Percentiles rank a stretch among this genome's conserved stretches.
phyloP scores from a whole-genome alignment of 441 rosid genomes.

The Gossypium gossypioides region DNA sequence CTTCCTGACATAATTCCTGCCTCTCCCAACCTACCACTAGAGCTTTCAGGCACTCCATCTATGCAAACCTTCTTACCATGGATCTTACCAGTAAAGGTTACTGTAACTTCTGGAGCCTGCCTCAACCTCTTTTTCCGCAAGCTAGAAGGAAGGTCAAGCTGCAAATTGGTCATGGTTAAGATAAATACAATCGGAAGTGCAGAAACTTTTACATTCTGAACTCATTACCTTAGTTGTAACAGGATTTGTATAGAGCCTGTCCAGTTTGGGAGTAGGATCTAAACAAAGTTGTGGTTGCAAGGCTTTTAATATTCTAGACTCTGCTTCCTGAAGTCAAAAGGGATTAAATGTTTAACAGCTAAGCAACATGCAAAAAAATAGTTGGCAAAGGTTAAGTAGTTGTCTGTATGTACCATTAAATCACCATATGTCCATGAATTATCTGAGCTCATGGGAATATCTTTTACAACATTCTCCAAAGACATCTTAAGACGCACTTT shows the following conservation, averaged over 20 bases:
- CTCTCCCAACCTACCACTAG: conserved; percentile 42
- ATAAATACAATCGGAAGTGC: conserved; percentile 11
- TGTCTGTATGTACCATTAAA: conserved; percentile 57
- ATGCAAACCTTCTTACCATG: conserved; percentile 73
- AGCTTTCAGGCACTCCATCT: conserved; percentile 62
- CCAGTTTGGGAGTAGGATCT: conserved; percentile 85
- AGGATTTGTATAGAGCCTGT: conserved; percentile 53
- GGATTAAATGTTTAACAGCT: background rate
- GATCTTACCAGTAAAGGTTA: conserved; percentile 47
- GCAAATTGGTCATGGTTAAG: conserved; percentile 23
- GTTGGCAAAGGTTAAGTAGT: conserved; percentile 11
- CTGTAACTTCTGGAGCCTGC: conserved; percentile 55
- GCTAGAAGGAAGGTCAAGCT: conserved; percentile 67
- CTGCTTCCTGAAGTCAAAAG: conserved; percentile 60
- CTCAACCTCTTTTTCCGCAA: conserved; percentile 64
- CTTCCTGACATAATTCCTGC: conserved; percentile 40
- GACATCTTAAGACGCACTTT: conserved; percentile 73
- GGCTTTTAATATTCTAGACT: conserved; percentile 83
- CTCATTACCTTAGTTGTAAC: conserved; percentile 47
- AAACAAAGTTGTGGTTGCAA: conserved; percentile 84
- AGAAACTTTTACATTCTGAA: background rate
- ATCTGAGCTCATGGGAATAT: conserved; percentile 70
- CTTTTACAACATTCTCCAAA: conserved; percentile 84
- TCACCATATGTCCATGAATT: conserved; percentile 92
- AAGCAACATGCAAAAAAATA: background rate